Evolutionary conservation across 352 stramenopile species (phyloP), one percentile per base, ranked within the genome.

Genomic region (Phytopythium delawarense): DNA sequence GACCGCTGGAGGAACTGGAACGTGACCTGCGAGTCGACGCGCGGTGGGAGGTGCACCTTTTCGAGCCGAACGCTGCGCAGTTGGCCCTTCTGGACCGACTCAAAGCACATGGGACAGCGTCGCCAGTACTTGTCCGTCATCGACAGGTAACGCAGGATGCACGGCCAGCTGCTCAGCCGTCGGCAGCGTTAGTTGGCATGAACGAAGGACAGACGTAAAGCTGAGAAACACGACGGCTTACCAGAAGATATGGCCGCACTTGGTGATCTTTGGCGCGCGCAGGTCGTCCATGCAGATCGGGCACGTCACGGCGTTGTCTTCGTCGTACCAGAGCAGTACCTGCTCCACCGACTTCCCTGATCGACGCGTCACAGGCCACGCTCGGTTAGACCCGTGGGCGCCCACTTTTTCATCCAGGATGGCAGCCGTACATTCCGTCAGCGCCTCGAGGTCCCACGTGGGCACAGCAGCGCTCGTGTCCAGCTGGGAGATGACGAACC

Each of bases 121-220:
- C 83, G 79, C 86, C 86, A 94, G 71, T 94, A 94, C 66, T 94
- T 94, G 57, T 94, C 86, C 44, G 74, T 88, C 68, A 94, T 67
- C 4, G 86, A 94, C 52, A 94, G 45, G 55, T 94, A 94, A 18
- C 81, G 81, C 12, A 94, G 61, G 55, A 94, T 94, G 49, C 86
- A 94, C 32, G 81, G 77, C 86, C 86, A 94, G 63, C 86, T 94
- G 61, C 7, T 32, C 15, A 49, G 60, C 40, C 64, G 39, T 51
- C 21, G 54, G 13, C 18, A 11, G 12, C 15, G 23, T 53, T 53
- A 53, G 46, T 20, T 1, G 12, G 2, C 4, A 57, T 28, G 51
- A 13, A 46, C 7, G 25, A 28, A 28, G 25, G 25, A 12, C 32
- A 44, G 35, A 20, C 11, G 56, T 40, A 4, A 8, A 64, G 16